Evolutionary conservation across 805 yeast species (phyloP).

Genomic region (Zygotorulaspora danielsina): DNA sequence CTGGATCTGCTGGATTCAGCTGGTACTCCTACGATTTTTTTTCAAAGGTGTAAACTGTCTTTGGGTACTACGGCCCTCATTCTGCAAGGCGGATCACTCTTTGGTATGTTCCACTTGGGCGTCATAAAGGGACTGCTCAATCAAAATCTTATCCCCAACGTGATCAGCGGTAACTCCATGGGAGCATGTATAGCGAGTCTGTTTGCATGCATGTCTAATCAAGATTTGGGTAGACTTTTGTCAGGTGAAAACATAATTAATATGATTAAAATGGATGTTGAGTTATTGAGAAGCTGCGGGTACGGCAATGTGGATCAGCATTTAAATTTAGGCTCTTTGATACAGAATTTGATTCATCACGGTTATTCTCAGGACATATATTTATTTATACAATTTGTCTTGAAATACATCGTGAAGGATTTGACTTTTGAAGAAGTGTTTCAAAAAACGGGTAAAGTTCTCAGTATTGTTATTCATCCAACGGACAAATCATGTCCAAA

Average conservation of each 20-base stretch:
- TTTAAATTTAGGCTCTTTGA: conserved; percentile 52
- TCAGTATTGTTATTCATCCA: conserved; percentile 84
- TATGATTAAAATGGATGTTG: conserved; percentile 53
- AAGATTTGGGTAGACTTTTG: conserved; percentile 50
- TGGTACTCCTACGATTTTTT: conserved; percentile 62
- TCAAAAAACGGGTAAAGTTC: conserved; percentile 66
- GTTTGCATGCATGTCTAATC: conserved; percentile 67
- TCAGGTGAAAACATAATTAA: conserved; percentile 38
- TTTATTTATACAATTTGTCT: conserved; percentile 71
- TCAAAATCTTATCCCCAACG: conserved; percentile 72
- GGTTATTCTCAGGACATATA: conserved; percentile 86
- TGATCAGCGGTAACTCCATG: conserved; percentile 86
- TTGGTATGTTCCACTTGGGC: conserved; percentile 92
- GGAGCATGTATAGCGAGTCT: conserved; percentile 91
- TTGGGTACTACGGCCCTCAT: conserved; percentile 88
- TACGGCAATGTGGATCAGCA: conserved; percentile 37
- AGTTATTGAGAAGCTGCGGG: conserved; percentile 50
- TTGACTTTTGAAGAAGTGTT: conserved; percentile 93
- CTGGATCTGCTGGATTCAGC: conserved; percentile 51
- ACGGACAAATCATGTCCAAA: conserved; percentile 57
- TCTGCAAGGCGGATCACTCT: conserved; percentile 90
- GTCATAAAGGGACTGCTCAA: conserved; percentile 79
- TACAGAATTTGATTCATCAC: conserved; percentile 69
- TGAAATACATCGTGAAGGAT: conserved; percentile 64
- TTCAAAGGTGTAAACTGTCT: conserved; percentile 81